Base-by-base conservation (phyloP, 108 stramenopile genomes). In the Skeletonema grethae region DNA sequence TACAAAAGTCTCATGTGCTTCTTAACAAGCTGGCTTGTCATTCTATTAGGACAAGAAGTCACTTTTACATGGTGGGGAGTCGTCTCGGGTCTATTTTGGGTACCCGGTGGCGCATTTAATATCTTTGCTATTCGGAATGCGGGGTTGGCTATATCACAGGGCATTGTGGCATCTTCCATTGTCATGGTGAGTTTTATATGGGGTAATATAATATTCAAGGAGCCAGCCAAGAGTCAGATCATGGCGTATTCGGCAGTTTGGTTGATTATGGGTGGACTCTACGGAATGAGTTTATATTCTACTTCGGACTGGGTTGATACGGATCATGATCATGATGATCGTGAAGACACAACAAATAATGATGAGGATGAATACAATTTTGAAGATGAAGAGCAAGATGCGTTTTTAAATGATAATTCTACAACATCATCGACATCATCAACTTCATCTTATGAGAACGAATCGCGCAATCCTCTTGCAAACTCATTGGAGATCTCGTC, bases 121-220 rank as follows among this genome's bases (percentile, higher is more conserved):
- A 82, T 95, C 9, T 93, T 84, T 83, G 91, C 91, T 32, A 87
- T 95, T 45, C 82, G 87, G 36, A 85, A 84, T 70, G 90, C 88
- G 4, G 93, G 93, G 1, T 71, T 94, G 43, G 93, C 90, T 2
- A 87, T 91, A 30, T 87, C 79, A 13, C 88, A 89, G 66, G 93
- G 90, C 5, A 84, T 91, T 45, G 84, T 87, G 45, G 78, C 81
- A 18, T 82, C 85, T 6, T 82, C 85, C 25, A 91, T 92, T 79
- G 91, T 95, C n/a, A 66, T 91, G 66, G 90, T 90, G 29, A 82
- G 78, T n/a, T 92, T 95, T 69, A 63, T 86, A 4, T 90, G 90
- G 90, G 94, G 94, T 9, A 87, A 90, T 45, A 43, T 73, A 5
- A 48, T 79, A 9, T 94, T 94, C 77, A 69, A 73, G 1, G 93